Evolutionary conservation across 1,139 yeast species (phyloP).

Genomic region (Pichia norvegensis): DNA sequence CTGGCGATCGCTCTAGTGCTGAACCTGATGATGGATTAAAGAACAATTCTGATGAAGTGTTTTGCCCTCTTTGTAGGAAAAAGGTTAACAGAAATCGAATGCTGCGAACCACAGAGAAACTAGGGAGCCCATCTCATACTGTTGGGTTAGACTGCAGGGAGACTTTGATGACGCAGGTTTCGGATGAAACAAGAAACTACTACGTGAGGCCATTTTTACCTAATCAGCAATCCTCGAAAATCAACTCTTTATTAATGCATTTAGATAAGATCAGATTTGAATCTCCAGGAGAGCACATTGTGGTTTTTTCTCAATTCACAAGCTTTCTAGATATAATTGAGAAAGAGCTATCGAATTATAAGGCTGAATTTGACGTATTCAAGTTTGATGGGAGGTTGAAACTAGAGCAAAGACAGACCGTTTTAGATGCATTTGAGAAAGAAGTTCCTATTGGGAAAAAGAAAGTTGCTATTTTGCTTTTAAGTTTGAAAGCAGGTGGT

Average conservation of each 20-base stretch:
- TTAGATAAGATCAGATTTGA: slow-evolving; percentile 45
- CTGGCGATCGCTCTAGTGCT: neutral
- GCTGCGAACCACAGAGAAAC: slow-evolving; percentile 29
- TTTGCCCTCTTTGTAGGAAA: slow-evolving; percentile 58
- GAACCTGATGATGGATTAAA: neutral
- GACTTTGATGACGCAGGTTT: slow-evolving; percentile 13
- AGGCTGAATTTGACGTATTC: slow-evolving; percentile 40
- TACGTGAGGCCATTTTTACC: slow-evolving; percentile 39
- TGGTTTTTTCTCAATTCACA: slow-evolving; percentile 89
- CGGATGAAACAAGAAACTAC: slow-evolving; percentile 14
- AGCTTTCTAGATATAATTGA: slow-evolving; percentile 73
- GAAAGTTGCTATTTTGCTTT: slow-evolving; percentile 49
- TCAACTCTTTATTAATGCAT: slow-evolving; percentile 61
- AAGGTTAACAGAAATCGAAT: slow-evolving; percentile 37
- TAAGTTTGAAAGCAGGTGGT: slow-evolving; percentile 91
- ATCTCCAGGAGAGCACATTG: slow-evolving; percentile 61
- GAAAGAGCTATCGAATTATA: slow-evolving; percentile 43
- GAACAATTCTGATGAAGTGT: slow-evolving; percentile 15
- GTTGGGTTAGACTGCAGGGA: neutral
- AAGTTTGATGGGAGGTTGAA: slow-evolving; percentile 80
- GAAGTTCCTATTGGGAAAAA: slow-evolving; percentile 23
- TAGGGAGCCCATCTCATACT: slow-evolving; percentile 1
- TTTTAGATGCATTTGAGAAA: slow-evolving; percentile 46
- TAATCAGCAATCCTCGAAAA: slow-evolving; percentile 58
- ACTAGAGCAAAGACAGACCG: slow-evolving; percentile 56